Percentiles rank a stretch among this genome's conserved stretches.
Conservation (phyloP, 345 rosid species). For the Melaleuca alternifolia region DNA sequence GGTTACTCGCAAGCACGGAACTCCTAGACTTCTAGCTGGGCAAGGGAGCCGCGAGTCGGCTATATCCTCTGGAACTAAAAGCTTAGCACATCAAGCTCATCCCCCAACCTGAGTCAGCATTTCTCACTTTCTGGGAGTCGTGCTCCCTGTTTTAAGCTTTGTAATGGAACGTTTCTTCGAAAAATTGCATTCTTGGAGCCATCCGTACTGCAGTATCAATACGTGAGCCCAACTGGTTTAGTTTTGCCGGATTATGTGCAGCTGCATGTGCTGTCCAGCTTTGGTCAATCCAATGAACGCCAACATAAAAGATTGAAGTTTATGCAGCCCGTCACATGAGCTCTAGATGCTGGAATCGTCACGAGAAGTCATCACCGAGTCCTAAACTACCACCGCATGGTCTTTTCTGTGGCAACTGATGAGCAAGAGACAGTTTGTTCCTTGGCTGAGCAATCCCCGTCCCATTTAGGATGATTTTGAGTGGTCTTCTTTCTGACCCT, state of each 20-base stretch:
- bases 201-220: background rate
- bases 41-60: background rate
- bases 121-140: background rate
- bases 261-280: background rate
- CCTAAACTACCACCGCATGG: conserved; percentile 13
- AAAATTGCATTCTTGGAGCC: background rate
- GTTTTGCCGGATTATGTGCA: background rate
- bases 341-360: background rate
- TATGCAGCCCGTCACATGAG: background rate
- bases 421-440: conserved; percentile 8
- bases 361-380: conserved; percentile 38
- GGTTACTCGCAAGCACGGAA: background rate
- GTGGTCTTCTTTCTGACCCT: conserved; percentile 16
- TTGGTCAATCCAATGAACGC: background rate
- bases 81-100: background rate
- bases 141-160: background rate
- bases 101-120: background rate
- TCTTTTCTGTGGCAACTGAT: conserved; percentile 30
- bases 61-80: background rate
- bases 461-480: conserved; percentile 15
- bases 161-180: background rate
- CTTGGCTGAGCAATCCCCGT: background rate
- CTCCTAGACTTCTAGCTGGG: background rate
- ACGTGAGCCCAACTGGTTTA: background rate
- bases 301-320: background rate